Evolutionary conservation across 108 stramenopile genomes (phyloP).

Genomic region (Bacterosira constricta): DNA sequence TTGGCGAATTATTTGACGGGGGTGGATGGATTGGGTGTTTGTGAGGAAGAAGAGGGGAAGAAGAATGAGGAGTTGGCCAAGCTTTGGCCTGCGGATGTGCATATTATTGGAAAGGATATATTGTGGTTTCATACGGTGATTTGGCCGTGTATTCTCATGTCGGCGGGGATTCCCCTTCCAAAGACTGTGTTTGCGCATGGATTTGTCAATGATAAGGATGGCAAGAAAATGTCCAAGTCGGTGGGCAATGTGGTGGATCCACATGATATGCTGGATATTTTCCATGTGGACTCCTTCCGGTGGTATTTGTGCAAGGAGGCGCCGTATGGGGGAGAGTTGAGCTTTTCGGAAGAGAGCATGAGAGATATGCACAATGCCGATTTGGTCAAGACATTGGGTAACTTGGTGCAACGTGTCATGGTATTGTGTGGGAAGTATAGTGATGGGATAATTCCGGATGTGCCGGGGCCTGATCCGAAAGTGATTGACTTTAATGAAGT

Average conservation of each 20-base stretch:
- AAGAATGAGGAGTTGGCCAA: slow-evolving; percentile 57
- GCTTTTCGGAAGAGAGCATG: slow-evolving; percentile 85
- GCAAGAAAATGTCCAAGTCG: slow-evolving; percentile 98
- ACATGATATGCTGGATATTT: slow-evolving; percentile 88
- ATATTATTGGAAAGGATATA: slow-evolving; percentile 99
- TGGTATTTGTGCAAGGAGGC: slow-evolving; percentile 94
- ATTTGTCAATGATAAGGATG: slow-evolving; percentile 96
- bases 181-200: slow-evolving; percentile 96
- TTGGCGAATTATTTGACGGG: slow-evolving; percentile 96
- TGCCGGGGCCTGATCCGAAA: slow-evolving; percentile 42
- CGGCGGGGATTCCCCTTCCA: slow-evolving; percentile 90
- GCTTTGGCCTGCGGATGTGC: slow-evolving; percentile 96
- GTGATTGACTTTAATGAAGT: slow-evolving; percentile 71
- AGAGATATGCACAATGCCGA: slow-evolving; percentile 95
- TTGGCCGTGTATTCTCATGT: slow-evolving; percentile 99
- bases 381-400: slow-evolving; percentile 95
- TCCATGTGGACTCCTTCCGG: slow-evolving; percentile 93
- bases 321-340: slow-evolving; percentile 92
- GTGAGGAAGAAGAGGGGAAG: slow-evolving; percentile 37
- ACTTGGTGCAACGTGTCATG: slow-evolving; percentile 95
- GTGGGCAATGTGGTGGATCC: slow-evolving; percentile 99
- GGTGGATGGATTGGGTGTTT: slow-evolving; percentile 76
- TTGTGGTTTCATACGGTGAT: slow-evolving; percentile 98
- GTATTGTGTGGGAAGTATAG: slow-evolving; percentile 90
- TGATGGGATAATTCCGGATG: slow-evolving; percentile 81